Percentiles rank a stretch among this genome's conserved stretches.
These are phyloP conservation scores for Pseudogymnoascus sp. DNA, from an alignment of 2,329 filamentous ascomycete genomes.

Conservation along the genomic window DNA sequence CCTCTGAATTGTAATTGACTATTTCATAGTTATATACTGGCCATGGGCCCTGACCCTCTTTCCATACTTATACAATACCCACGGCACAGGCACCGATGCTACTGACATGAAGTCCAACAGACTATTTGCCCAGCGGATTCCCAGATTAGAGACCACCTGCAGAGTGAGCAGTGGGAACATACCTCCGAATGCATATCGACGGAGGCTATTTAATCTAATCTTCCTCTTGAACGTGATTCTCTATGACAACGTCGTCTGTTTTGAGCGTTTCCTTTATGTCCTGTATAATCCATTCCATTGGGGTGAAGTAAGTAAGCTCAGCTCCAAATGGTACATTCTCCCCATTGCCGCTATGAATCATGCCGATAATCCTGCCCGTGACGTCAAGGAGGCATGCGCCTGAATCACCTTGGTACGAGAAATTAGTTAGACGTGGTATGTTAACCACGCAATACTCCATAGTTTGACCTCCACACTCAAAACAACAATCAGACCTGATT, in stretches of 20 bases:
- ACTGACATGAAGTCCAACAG: slow-evolving; percentile 32
- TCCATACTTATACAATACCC: slow-evolving; percentile 32
- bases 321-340: not conserved
- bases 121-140: slow-evolving; percentile 32
- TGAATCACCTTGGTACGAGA: not conserved
- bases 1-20: not conserved
- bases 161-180: slow-evolving; percentile 10
- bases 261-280: not conserved
- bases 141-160: slow-evolving; percentile 29
- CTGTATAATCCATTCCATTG: not conserved
- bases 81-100: slow-evolving; percentile 34
- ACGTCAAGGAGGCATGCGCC: too few relatives aligned
- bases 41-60: slow-evolving; percentile 22
- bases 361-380: too few relatives aligned
- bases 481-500: not conserved
- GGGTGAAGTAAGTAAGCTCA: not conserved
- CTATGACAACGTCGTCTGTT: not conserved
- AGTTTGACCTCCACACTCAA: not conserved
- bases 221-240: not conserved
- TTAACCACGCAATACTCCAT: not conserved
- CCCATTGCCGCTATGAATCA: not conserved
- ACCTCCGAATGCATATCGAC: slow-evolving; percentile 8
- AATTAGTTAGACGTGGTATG: not conserved
- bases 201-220: not conserved
- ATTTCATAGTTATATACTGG: slow-evolving; percentile 7